phyloP scores from a whole-genome alignment of 768 basidiomycete genomes.

The Suillus sp. region DNA sequence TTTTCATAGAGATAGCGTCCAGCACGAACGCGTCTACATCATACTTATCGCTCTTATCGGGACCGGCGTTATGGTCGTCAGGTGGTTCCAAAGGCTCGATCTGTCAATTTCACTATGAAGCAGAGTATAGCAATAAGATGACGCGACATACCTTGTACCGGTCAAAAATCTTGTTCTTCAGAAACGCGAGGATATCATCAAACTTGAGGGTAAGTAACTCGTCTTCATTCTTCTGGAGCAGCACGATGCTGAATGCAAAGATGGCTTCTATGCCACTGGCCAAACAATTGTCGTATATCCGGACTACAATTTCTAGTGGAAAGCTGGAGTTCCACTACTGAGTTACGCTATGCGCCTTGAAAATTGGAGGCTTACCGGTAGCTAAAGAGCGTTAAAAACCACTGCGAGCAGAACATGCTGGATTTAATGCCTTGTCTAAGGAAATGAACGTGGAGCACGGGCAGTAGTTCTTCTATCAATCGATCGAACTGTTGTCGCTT shows the following conservation, averaged over 20 bases:
- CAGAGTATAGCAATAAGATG: not conserved
- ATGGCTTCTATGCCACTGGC: conserved; percentile 98
- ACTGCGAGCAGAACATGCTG: conserved; percentile 98
- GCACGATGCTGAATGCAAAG: conserved; percentile 88
- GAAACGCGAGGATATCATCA: conserved; percentile 83
- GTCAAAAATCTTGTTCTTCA: conserved; percentile 84
- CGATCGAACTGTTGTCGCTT: conserved; percentile 77
- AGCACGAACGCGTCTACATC: conserved; percentile 81
- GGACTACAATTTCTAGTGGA: conserved; percentile 90
- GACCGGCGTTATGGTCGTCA: conserved; percentile 19
- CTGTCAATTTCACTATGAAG: conserved; percentile 20
- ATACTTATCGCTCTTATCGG: conserved; percentile 57
- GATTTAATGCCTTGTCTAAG: conserved; percentile 93
- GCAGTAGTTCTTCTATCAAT: conserved; percentile 87
- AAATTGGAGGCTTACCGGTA: conserved; percentile 62
- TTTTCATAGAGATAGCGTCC: conserved; percentile 81
- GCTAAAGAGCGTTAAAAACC: conserved; percentile 97
- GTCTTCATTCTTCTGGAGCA: conserved; percentile 89
- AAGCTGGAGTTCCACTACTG: conserved; percentile 54
- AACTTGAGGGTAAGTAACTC: conserved; percentile 79
- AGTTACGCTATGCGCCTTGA: not conserved
- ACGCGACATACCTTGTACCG: conserved; percentile 58
- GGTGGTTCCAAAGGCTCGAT: conserved; percentile 32
- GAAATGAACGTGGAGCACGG: conserved; percentile 92
- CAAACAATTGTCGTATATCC: conserved; percentile 95